Base-by-base conservation (phyloP, 768 basidiomycete genomes). In the Lentinula detonsa region DNA sequence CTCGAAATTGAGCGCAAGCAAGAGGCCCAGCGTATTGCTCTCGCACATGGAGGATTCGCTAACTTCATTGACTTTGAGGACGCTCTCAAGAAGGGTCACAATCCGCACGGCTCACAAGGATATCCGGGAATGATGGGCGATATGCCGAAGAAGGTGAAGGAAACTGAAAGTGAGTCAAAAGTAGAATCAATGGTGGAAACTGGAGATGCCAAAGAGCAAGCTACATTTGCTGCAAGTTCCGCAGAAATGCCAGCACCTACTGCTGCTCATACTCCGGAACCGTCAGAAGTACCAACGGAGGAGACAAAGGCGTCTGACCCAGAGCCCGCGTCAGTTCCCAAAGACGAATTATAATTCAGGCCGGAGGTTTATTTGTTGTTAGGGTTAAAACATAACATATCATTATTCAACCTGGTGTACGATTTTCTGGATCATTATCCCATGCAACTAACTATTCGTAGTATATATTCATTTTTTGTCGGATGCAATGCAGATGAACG, bases 51-150 rank as follows among this genome's bases (percentile, higher is more conserved):
- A 39, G 83, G 82, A 10, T 81, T 75, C 66, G 66, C 75, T 16
- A 76, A 80, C 64, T 64, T 81, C 31, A 75, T 81, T 67, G 82
- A 83, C 69, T 82, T 83, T 57, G 81, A 83, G 70, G 74, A 77
- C 62, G 79, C 80, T 2, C 63, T 81, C 18, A 69, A 75, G 69
- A 68, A 74, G 37, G 76, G 76, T 13, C 68, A 73, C 21, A 81
- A 76, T 10, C 72, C 72, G 16, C 74, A 78, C 65, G 82, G 72
- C 68, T 80, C 81, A 62, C 63, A 80, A 63, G 81, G 79, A 21
- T 78, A 74, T 61, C 71, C 69, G 33, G 78, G 77, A 16, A 75
- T 78, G 75, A 76, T 76, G 72, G 76, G 75, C 11, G 65, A 65
- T 43, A 67, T 72, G 57, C 75, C 73, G 55, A 68, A 60, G 39